Base-by-base conservation (phyloP, 345 rosid genomes). In the Anacardium occidentale region DNA sequence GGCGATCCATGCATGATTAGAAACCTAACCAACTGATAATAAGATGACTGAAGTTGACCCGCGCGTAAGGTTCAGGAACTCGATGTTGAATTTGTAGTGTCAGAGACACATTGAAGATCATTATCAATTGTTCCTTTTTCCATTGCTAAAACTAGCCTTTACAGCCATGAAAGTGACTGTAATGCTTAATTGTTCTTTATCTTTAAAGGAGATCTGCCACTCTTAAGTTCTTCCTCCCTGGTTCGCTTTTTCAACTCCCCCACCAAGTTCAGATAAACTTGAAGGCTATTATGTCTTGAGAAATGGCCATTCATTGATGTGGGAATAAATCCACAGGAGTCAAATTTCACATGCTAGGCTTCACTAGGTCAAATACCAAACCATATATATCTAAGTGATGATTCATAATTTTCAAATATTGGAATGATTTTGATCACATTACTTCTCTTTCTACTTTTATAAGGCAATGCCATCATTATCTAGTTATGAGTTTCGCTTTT, bases 191-290 rank as follows among this genome's bases (percentile, higher is more conserved):
- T 77, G 48, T 74, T 75, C 74, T 79, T 83, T 75, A 85, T 85
- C 87, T 79, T 75, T 62, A 62, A 74, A 72, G 40, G 73, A 72
- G 76, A 66, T 77, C 75, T 37, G 40, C 78, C 79, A 69, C 74
- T 54, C 73, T 37, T 37, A 6, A 0, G 7, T 37, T 7, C 70
- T 75, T 75, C 79, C 80, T 73, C 77, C 73, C 60, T 85, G 84
- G 64, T 68, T 75, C 42, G 42, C 42, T 51, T 82, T 79, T 70
- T 76, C 75, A 85, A 85, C 81, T 78, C 64, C 68, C 70, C 83
- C 86, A 80, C 85, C 77, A 71, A 66, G 44, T 62, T 25, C 42
- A 12, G 61, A 73, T 59, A 67, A 56, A 21, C 34, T 22, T 37
- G 62, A 55, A 68, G 60, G 62, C 62, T 55, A 22, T 69, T 69